Evolutionary conservation across 2,329 filamentous ascomycete species (phyloP).

Genomic region (Neurospora crassa): DNA sequence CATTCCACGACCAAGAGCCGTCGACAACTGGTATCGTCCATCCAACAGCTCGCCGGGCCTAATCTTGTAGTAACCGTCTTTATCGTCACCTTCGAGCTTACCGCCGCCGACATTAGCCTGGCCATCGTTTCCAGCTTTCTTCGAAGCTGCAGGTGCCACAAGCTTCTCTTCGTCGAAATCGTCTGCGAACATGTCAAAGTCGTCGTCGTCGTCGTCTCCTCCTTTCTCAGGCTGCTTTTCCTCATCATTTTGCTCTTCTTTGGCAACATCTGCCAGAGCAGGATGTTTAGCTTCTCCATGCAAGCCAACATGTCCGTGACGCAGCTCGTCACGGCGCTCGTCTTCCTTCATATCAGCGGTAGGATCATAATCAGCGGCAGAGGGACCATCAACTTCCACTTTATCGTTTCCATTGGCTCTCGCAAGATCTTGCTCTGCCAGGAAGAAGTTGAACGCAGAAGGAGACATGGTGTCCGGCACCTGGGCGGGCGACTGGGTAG

Average conservation of each 20-base stretch:
- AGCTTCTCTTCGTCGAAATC: slow-evolving; percentile 62
- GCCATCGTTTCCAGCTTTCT: slow-evolving; percentile 27
- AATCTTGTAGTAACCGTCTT: slow-evolving; percentile 93
- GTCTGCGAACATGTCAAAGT: slow-evolving; percentile 84
- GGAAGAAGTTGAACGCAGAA: slow-evolving; percentile 49
- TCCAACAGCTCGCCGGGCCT: slow-evolving; percentile 86
- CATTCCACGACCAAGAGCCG: slow-evolving; percentile 84
- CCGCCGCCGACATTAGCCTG: slow-evolving; percentile 51
- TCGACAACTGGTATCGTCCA: slow-evolving; percentile 79
- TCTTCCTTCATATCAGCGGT: slow-evolving; percentile 84
- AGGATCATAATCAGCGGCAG: slow-evolving; percentile 89
- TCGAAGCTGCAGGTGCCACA: slow-evolving; percentile 32
- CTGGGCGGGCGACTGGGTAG: slow-evolving; percentile 29
- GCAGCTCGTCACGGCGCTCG: slow-evolving; percentile 57
- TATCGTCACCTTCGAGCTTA: slow-evolving; percentile 86
- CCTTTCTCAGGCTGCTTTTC: slow-evolving; percentile 24
- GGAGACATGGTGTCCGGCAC: slow-evolving; percentile 42
- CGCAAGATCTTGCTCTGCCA: slow-evolving; percentile 56
- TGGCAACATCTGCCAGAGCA: slow-evolving; percentile 11
- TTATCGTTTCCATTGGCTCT: slow-evolving; percentile 43
- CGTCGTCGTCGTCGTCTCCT: slow-evolving; percentile 59
- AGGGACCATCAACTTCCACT: slow-evolving; percentile 59
- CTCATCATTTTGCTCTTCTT: slow-evolving; percentile 17
- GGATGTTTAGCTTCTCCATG: slow-evolving; percentile 31
- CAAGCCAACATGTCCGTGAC: slow-evolving; percentile 45